A percentile compares a stretch with the other conserved stretches of the same genome.
Conservation (phyloP, 1,284 basidiomycete genomes). For the Rhodotorula sp. region DNA sequence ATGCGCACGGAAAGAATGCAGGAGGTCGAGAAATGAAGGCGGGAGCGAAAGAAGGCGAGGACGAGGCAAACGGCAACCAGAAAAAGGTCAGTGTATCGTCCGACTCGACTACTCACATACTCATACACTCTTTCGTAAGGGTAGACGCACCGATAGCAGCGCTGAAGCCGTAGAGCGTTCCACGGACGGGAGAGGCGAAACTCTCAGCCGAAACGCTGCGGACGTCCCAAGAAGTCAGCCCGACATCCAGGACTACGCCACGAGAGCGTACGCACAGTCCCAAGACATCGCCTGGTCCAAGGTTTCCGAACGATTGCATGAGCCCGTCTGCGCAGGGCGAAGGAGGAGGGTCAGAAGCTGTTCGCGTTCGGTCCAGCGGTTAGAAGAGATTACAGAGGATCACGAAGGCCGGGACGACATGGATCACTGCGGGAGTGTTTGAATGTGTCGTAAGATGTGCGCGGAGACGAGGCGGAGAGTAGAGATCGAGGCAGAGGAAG, state of each 20-base stretch:
- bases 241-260: neutral
- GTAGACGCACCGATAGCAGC: conserved; percentile 53
- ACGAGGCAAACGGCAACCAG: too few relatives aligned
- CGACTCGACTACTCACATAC: too few relatives aligned
- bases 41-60: neutral
- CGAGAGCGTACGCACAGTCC: neutral
- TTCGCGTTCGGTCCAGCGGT: conserved; percentile 48
- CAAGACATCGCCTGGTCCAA: conserved; percentile 43
- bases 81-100: too few relatives aligned
- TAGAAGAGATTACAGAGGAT: conserved; percentile 61
- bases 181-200: conserved; percentile 64
- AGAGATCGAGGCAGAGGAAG: conserved; percentile 46
- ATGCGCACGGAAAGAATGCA: neutral
- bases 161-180: too few relatives aligned
- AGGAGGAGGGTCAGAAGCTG: neutral
- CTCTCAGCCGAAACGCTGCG: conserved; percentile 55
- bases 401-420: conserved; percentile 61
- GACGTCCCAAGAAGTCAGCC: too few relatives aligned
- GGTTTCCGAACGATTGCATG: conserved; percentile 55
- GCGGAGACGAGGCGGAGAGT: neutral
- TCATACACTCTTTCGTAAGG: too few relatives aligned
- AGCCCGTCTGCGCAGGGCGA: neutral
- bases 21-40: neutral
- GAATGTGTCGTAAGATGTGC: too few relatives aligned
- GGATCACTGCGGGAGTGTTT: conserved; percentile 10